A percentile compares a stretch with the other conserved stretches of the same genome.
These are phyloP conservation scores for Cadophora malorum DNA, from an alignment of 2,329 filamentous ascomycete genomes.

Conservation along the genomic window DNA sequence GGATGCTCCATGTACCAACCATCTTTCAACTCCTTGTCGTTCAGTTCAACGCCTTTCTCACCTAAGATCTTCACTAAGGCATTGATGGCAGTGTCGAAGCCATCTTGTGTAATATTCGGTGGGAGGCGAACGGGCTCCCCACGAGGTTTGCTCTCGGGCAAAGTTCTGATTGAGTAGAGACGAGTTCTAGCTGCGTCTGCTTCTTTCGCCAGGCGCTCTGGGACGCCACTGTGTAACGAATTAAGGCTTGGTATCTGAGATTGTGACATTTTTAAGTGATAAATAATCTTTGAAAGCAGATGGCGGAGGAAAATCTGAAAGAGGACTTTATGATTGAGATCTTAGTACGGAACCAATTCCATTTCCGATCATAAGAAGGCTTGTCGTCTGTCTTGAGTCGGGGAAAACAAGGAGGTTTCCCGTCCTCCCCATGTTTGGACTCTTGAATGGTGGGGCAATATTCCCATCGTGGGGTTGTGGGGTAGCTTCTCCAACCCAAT, in stretches of 20 bases:
- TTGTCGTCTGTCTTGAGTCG: background rate
- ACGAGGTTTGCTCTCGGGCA: constrained; percentile 36
- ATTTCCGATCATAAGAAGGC: background rate
- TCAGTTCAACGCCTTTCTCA: constrained; percentile 40
- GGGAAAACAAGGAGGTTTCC: background rate
- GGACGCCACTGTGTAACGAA: constrained; percentile 37
- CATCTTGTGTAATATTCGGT: constrained; percentile 37
- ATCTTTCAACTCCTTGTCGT: constrained; percentile 43
- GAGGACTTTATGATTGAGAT: background rate
- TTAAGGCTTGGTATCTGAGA: constrained; percentile 23
- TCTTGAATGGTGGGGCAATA: background rate
- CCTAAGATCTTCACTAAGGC: constrained; percentile 35
- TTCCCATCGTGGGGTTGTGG: background rate
- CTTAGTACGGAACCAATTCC: background rate
- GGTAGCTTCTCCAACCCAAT: background rate
- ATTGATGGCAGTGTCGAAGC: constrained; percentile 39
- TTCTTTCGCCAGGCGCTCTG: constrained; percentile 35
- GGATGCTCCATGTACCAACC: constrained; percentile 49
- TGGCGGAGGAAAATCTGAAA: background rate
- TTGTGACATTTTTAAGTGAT: background rate
- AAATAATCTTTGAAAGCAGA: background rate
- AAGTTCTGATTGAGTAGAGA: constrained; percentile 36
- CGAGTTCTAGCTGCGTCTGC: constrained; percentile 34
- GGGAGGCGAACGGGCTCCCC: constrained; percentile 36
- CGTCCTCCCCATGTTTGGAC: background rate